These are phyloP conservation scores for Polytolypa hystricis DNA, from an alignment of 2,329 filamentous ascomycete genomes.

Conservation along the genomic window DNA sequence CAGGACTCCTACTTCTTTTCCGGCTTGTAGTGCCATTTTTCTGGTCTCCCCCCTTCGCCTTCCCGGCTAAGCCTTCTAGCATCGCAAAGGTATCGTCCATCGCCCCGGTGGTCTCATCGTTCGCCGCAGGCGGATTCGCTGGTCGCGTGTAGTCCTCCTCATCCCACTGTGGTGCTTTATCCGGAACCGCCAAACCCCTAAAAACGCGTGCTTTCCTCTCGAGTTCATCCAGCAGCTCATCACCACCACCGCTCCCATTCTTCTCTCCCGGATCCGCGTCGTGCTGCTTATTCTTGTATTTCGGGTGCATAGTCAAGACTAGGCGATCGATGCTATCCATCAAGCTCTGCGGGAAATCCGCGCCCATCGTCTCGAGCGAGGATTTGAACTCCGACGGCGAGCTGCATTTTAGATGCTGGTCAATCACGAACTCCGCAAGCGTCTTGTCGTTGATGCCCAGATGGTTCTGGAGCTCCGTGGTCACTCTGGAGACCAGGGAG, in stretches of 20 bases:
- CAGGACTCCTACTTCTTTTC: constrained; percentile 45
- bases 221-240: constrained; percentile 32
- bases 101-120: constrained; percentile 46
- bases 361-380: constrained; percentile 63
- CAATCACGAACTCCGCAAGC: constrained; percentile 91
- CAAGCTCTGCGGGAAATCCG: constrained; percentile 74
- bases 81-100: constrained; percentile 90
- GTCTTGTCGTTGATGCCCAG: constrained; percentile 87
- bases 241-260: constrained; percentile 33
- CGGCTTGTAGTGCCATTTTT: constrained; percentile 30
- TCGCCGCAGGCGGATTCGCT: constrained; percentile 18
- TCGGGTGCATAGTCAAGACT: constrained; percentile 81
- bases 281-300: constrained; percentile 54
- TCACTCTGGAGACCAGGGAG: constrained; percentile 88
- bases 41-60: constrained; percentile 37
- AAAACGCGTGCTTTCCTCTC: constrained; percentile 81
- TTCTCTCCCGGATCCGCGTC: constrained; percentile 23
- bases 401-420: constrained; percentile 67
- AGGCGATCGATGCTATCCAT: constrained; percentile 86
- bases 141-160: constrained; percentile 31
- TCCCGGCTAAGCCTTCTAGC: constrained; percentile 72
- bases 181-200: constrained; percentile 75
- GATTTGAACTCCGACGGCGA: constrained; percentile 63
- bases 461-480: constrained; percentile 89
- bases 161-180: constrained; percentile 53